These are phyloP conservation scores for Roridomyces roridus DNA, from an alignment of 768 basidiomycete genomes.

Conservation along the genomic window DNA sequence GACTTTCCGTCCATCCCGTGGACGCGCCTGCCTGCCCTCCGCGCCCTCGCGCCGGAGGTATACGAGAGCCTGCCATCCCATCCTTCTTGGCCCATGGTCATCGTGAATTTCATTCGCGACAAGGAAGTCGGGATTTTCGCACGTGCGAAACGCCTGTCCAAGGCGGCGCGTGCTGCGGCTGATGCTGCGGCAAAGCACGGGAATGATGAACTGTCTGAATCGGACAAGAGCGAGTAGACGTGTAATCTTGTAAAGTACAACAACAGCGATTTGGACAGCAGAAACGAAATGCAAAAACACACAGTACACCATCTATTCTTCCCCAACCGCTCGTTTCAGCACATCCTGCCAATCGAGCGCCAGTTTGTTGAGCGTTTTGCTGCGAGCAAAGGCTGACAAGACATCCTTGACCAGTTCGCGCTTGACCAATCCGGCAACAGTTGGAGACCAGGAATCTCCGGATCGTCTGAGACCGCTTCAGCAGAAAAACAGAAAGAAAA, in stretches of 20 bases:
- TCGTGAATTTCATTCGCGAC: conserved; percentile 92
- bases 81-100: conserved; percentile 94
- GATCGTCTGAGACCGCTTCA: conserved; percentile 61
- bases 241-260: conserved; percentile 8
- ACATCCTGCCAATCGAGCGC: conserved; percentile 86
- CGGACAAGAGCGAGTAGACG: conserved; percentile 31
- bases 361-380: conserved; percentile 76
- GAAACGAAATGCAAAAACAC: conserved; percentile 1
- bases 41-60: conserved; percentile 86
- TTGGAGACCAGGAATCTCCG: conserved; percentile 71
- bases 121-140: conserved; percentile 88
- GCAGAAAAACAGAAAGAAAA: conserved; percentile 12
- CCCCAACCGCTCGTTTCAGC: conserved; percentile 65
- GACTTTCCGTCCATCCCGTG: conserved; percentile 97
- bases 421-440: conserved; percentile 73
- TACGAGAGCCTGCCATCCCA: conserved; percentile 90
- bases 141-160: conserved; percentile 76
- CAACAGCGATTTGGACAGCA: conserved; percentile 2
- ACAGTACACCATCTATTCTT: conserved; percentile 44
- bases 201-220: conserved; percentile 21
- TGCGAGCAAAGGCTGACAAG: conserved; percentile 72
- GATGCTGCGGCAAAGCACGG: conserved; percentile 13
- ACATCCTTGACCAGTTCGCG: conserved; percentile 87
- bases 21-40: conserved; percentile 88
- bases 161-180: conserved; percentile 28